Base-by-base conservation (phyloP, 257 asterid genomes). In the Petunia secreta region DNA sequence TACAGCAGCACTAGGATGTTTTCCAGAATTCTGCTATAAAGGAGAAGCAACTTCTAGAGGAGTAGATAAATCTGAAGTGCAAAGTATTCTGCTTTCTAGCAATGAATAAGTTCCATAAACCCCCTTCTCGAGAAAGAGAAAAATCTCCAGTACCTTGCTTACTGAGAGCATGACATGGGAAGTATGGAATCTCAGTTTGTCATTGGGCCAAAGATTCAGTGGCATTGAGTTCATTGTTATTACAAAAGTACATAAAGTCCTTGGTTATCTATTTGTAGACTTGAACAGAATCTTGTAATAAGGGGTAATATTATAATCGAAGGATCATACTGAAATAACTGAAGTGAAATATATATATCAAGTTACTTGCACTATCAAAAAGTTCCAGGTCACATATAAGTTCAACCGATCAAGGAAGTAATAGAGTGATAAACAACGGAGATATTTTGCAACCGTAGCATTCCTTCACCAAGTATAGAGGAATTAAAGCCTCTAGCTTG, bases 341-440 rank as follows among this genome's bases (percentile, higher is more conserved):
- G 40, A 69, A 16, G 40, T 16, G n/a, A 57, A 16, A 8, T 67
- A 2, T 69, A 69, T 36, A 11, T 73, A 50, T 73, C 78, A 50
- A 39, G 6, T 34, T 50, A 34, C 36, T 50, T 14, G 62, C 25
- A 48, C 6, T 25, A 6, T 8, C 39, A 16, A 71, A 25, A 13
- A 71, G 60, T 71, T 71, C 43, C 43, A 48, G 16, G 44, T 71
- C 78, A 73, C 62, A 11, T 48, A 11, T 15, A 46, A 69, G 34
- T 71, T 71, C 77, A 71, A 60, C 11, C 5, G 13, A 71, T 71
- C 60, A 71, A 71, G 60, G 62, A 50, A 67, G 43, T 14, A 15
- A 43, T 4, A 43, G 1, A 55, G 55, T 67, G 75, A 25, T 73
- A 73, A 34, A 73, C 11, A 73, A 71, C 11, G 77, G 36, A 50